Evolutionary conservation across 2,329 filamentous ascomycete genomes (phyloP).

Genomic region (Phialophora expanda): DNA sequence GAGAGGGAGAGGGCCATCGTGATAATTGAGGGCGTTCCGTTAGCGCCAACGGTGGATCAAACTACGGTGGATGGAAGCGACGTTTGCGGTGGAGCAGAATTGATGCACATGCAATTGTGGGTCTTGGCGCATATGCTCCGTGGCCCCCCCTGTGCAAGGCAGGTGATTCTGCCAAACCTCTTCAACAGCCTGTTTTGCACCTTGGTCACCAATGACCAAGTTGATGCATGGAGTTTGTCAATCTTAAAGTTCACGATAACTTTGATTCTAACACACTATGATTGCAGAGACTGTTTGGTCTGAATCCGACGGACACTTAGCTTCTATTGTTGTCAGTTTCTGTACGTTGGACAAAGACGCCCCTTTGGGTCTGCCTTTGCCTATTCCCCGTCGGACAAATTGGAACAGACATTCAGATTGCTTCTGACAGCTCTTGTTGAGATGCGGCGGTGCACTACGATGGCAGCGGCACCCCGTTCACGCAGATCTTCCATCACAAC

Average conservation of each 20-base stretch:
- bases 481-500: no score
- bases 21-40: background rate
- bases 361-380: background rate
- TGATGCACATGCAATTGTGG: background rate
- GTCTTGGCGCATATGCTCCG: background rate
- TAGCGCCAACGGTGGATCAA: constrained; percentile 17
- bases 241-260: no score
- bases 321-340: background rate
- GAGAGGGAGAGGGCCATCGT: background rate
- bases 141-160: background rate
- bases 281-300: no score
- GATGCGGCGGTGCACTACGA: no score
- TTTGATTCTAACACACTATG: no score
- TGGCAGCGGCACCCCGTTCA: no score
- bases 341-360: background rate
- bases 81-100: background rate
- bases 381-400: background rate
- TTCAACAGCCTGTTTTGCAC: background rate
- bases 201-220: no score
- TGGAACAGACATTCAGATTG: background rate
- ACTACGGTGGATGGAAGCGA: background rate
- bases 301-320: background rate
- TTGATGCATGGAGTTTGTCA: no score
- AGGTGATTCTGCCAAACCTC: background rate
- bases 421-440: no score